A percentile compares a stretch with the other conserved stretches of the same genome.
Evolutionary conservation across 2,329 filamentous ascomycete genomes (phyloP).

Genomic region (Bisporella sp.): DNA sequence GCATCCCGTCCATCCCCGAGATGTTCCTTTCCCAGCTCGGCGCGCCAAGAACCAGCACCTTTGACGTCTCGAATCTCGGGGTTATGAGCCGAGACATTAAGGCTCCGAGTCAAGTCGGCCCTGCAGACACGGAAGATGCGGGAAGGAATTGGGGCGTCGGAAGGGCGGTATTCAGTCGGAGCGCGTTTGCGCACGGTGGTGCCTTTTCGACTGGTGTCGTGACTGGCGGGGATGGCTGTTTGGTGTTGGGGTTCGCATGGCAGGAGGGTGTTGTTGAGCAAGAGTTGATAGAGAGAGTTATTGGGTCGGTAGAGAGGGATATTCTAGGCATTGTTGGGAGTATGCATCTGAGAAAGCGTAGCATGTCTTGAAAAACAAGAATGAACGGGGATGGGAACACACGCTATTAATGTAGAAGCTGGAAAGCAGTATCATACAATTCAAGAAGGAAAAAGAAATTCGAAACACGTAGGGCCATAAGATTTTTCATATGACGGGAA

Average conservation of each 20-base stretch:
- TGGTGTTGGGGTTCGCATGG: slow-evolving; percentile 9
- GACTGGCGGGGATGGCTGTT: slow-evolving; percentile 9
- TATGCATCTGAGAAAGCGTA: slow-evolving; percentile 25
- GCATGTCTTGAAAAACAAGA: no score
- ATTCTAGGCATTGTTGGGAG: slow-evolving; percentile 34
- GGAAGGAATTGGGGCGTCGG: neutral
- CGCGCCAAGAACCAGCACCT: slow-evolving; percentile 1
- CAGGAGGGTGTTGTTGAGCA: slow-evolving; percentile 6
- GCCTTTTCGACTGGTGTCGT: slow-evolving; percentile 7
- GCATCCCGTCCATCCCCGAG: slow-evolving; percentile 2
- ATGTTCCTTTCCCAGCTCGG: slow-evolving; percentile 3
- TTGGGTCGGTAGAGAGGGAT: neutral
- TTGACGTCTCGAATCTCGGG: slow-evolving; percentile 11
- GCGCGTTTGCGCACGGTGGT: slow-evolving; percentile 8
- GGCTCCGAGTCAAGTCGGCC: neutral
- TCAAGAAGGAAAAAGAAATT: no score
- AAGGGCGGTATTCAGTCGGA: slow-evolving; percentile 8
- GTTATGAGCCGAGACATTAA: neutral
- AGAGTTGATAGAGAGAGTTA: slow-evolving; percentile 2
- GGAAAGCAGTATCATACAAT: no score
- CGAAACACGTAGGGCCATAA: no score
- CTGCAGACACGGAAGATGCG: neutral
- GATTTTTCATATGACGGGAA: no score
- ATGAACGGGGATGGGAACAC: no score
- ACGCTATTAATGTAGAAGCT: no score